phyloP scores from a whole-genome alignment of 129 eudicot species.

The Chrysanthemum seticuspe region DNA sequence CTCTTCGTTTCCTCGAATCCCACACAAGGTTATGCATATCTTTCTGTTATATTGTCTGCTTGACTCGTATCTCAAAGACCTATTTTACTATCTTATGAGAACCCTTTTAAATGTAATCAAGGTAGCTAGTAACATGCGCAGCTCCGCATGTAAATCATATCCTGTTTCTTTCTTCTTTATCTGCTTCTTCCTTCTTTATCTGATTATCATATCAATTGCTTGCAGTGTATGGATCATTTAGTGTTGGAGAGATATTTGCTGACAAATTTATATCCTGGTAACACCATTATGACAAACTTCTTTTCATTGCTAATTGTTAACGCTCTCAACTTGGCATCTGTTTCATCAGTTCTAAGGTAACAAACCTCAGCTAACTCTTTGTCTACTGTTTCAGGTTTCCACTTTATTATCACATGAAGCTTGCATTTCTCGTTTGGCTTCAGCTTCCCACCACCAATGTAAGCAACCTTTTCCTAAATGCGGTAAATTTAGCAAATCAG shows the following conservation, averaged over 20 bases:
- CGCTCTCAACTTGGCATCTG: slow-evolving; percentile 1
- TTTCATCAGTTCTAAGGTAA: background rate
- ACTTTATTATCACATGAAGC: slow-evolving; percentile 81
- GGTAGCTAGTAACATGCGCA: too few relatives aligned
- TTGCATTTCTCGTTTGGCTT: slow-evolving; percentile 95
- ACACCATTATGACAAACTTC: slow-evolving; percentile 17
- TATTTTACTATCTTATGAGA: too few relatives aligned
- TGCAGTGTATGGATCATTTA: slow-evolving; percentile 95
- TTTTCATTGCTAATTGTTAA: background rate
- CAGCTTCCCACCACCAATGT: slow-evolving; percentile 82
- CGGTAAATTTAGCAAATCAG: slow-evolving; percentile 12
- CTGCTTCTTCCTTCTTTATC: background rate
- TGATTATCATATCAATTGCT: slow-evolving; percentile 20
- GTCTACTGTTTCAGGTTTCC: slow-evolving; percentile 67
- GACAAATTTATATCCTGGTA: slow-evolving; percentile 86
- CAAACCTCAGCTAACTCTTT: background rate
- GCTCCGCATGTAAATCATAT: too few relatives aligned
- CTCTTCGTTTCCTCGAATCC: too few relatives aligned
- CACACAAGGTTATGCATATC: too few relatives aligned
- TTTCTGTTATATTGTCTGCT: too few relatives aligned
- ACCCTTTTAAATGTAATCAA: too few relatives aligned
- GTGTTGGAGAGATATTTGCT: slow-evolving; percentile 65
- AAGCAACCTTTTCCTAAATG: slow-evolving; percentile 23
- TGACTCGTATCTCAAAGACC: too few relatives aligned
- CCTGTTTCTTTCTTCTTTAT: background rate